Conservation (phyloP, 2,329 filamentous ascomycete species). For the Sporothrix phasma region DNA sequence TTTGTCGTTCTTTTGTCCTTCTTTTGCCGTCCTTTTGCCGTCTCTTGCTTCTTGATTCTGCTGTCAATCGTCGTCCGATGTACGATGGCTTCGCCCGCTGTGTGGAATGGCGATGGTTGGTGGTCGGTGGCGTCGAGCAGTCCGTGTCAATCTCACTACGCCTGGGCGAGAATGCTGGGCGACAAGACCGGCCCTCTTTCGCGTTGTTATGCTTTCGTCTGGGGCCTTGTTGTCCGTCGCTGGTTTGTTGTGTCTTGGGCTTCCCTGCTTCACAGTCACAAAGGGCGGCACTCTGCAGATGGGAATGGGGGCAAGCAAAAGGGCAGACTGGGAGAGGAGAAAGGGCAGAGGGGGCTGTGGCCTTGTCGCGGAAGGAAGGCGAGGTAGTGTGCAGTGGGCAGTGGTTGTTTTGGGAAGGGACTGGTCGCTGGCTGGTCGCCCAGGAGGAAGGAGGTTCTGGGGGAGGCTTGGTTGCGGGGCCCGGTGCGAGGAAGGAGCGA, state of each 20-base stretch:
- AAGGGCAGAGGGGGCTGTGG: not conserved
- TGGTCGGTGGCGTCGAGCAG: not conserved
- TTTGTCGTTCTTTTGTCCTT: too few species aligned
- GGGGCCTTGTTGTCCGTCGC: not conserved
- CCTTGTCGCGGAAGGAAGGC: conserved; percentile 1
- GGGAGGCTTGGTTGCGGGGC: not conserved
- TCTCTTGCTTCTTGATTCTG: not conserved
- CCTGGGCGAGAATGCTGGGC: too few species aligned
- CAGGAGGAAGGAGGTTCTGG: not conserved
- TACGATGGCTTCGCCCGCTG: not conserved
- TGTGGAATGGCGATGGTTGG: not conserved
- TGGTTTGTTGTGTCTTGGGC: too few species aligned
- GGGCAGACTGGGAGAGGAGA: not conserved
- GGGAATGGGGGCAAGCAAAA: not conserved
- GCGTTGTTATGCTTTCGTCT: not conserved
- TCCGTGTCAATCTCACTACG: too few species aligned
- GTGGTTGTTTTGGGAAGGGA: conserved; percentile 8
- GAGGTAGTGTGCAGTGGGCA: not conserved
- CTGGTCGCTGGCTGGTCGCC: not conserved
- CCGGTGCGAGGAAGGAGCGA: not conserved
- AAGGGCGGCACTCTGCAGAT: not conserved
- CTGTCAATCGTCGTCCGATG: not conserved
- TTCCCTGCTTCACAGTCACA: not conserved
- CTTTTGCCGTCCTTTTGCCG: not conserved
- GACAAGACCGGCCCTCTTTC: not conserved